Percentiles rank a stretch among this genome's conserved stretches.
Conservation (phyloP, 495 filamentous ascomycete species). For the Trichoderma reesei region DNA sequence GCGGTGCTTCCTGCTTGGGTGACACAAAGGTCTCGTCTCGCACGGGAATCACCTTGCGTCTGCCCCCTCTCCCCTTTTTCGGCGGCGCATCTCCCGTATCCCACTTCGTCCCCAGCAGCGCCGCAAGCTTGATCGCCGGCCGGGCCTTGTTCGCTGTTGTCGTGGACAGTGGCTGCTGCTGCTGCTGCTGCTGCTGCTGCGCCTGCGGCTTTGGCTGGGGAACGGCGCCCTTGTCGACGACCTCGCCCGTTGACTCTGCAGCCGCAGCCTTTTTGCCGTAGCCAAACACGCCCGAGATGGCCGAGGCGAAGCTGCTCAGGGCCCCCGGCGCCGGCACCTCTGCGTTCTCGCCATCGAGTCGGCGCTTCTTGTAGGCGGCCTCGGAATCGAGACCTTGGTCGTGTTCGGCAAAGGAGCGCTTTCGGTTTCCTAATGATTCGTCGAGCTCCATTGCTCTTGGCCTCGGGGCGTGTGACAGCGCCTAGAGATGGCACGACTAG, state of each 20-base stretch:
- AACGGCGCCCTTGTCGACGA: neutral
- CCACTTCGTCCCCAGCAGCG: neutral
- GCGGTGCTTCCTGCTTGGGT: neutral
- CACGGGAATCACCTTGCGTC: neutral
- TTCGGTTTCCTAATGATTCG: neutral
- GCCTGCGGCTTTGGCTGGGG: neutral
- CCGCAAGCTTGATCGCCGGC: conserved; percentile 3
- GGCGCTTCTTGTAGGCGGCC: conserved; percentile 5
- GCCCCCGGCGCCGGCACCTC: neutral
- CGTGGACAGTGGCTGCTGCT: neutral
- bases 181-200: neutral
- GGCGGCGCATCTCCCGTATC: neutral
- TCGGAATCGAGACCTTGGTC: neutral
- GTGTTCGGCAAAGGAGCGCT: neutral
- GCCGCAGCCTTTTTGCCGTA: neutral
- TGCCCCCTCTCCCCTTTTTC: neutral
- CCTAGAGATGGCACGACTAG: neutral
- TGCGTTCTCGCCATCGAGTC: neutral
- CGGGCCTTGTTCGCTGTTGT: neutral
- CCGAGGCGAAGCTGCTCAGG: neutral
- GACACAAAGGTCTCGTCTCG: neutral
- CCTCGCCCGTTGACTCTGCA: neutral
- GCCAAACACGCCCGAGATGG: conserved; percentile 5
- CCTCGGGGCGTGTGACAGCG: neutral
- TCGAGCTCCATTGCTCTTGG: neutral